phyloP scores from a whole-genome alignment of 495 filamentous ascomycete genomes.

The Aspergillus diversus region DNA sequence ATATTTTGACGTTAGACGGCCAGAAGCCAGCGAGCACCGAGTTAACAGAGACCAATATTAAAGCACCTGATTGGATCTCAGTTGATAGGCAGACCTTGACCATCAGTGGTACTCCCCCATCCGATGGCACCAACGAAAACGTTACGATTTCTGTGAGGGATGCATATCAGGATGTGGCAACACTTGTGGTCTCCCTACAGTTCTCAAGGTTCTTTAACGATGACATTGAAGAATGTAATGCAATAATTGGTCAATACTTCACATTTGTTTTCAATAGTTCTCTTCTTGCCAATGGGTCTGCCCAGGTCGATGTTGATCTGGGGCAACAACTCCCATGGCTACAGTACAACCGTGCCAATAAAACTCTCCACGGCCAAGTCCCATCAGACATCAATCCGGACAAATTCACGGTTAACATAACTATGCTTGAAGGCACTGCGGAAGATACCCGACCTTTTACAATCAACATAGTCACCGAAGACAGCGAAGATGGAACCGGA shows the following conservation, averaged over 20 bases:
- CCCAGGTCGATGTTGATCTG: conserved; percentile 58
- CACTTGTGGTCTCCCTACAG: conserved; percentile 63
- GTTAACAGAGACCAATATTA: conserved; percentile 51
- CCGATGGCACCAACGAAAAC: conserved; percentile 57
- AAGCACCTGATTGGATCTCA: conserved; percentile 69
- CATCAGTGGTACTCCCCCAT: conserved; percentile 66
- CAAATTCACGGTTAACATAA: conserved; percentile 53
- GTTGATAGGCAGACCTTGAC: conserved; percentile 65
- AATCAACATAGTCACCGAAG: conserved; percentile 47
- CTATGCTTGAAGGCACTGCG: conserved; percentile 49
- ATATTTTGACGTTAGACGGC: conserved; percentile 65
- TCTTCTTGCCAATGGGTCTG: conserved; percentile 53
- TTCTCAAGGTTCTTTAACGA: conserved; percentile 51
- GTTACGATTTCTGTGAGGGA: conserved; percentile 70
- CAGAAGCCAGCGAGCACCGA: conserved; percentile 47
- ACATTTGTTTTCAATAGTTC: conserved; percentile 62
- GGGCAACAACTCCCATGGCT: conserved; percentile 65
- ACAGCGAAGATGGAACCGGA: conserved; percentile 13
- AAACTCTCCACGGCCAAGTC: conserved; percentile 64
- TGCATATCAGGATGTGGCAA: conserved; percentile 64
- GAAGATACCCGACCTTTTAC: conserved; percentile 53
- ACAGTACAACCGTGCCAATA: conserved; percentile 58
- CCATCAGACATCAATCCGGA: conserved; percentile 51
- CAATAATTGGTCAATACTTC: conserved; percentile 67
- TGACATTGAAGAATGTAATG: conserved; percentile 50